Percentiles rank a stretch among this genome's conserved stretches.
These are phyloP conservation scores for Didymella pomorum DNA, from an alignment of 2,329 filamentous ascomycete genomes.

Conservation along the genomic window DNA sequence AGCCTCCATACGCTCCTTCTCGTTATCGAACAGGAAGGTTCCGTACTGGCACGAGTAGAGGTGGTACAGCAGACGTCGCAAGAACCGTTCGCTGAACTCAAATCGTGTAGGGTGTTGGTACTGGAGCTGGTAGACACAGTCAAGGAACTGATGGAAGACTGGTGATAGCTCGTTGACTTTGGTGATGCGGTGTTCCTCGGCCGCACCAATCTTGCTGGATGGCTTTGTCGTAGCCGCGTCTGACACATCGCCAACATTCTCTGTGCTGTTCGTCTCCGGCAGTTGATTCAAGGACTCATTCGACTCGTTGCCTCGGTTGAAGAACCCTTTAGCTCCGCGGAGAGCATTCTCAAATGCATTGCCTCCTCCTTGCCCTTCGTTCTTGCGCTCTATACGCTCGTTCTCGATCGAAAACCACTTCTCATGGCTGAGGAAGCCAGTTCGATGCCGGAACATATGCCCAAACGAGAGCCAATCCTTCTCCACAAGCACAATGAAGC, in stretches of 20 bases:
- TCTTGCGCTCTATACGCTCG: conserved; percentile 69
- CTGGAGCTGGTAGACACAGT: conserved; percentile 89
- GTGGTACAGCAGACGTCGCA: conserved; percentile 89
- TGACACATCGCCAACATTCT: conserved; percentile 59
- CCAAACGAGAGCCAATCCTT: conserved; percentile 99
- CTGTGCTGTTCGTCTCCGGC: conserved; percentile 59
- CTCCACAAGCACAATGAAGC: conserved; percentile 92
- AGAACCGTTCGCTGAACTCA: conserved; percentile 94
- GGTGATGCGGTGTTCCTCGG: conserved; percentile 72
- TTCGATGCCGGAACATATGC: conserved; percentile 95
- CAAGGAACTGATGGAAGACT: conserved; percentile 97
- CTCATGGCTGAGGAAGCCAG: conserved; percentile 85
- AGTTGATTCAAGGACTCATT: conserved; percentile 68
- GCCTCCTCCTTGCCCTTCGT: conserved; percentile 55
- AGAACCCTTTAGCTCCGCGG: conserved; percentile 85
- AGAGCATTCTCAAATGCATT: conserved; percentile 88
- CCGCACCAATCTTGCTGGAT: conserved; percentile 49
- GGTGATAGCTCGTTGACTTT: conserved; percentile 91
- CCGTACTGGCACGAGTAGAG: conserved; percentile 96
- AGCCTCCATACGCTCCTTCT: conserved; percentile 81
- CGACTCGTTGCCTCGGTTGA: conserved; percentile 79
- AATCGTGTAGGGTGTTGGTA: conserved; percentile 87
- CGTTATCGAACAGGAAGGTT: conserved; percentile 94
- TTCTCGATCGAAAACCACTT: conserved; percentile 93
- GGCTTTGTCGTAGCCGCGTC: conserved; percentile 43